Conservation (phyloP, 1,284 basidiomycete genomes). For the Cystobasidium slooffiae region DNA sequence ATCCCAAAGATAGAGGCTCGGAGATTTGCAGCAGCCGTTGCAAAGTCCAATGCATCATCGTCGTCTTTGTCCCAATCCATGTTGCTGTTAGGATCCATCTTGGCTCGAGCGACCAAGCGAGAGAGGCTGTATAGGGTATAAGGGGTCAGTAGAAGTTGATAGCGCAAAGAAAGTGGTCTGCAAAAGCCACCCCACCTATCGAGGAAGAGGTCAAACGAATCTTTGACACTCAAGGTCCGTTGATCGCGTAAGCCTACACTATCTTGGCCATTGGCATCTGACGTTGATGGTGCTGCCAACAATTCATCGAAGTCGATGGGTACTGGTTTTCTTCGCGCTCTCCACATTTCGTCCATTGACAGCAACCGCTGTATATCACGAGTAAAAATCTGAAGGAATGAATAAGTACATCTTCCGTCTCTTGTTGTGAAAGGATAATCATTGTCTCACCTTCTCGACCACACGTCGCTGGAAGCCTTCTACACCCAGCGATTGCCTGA, state of each 20-base stretch:
- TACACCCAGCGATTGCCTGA: conserved; percentile 63
- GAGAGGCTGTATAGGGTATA: conserved; percentile 65
- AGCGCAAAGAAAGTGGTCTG: not conserved
- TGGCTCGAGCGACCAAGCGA: conserved; percentile 74
- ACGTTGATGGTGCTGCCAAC: conserved; percentile 57
- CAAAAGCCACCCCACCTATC: conserved; percentile 65
- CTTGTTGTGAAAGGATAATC: too few relatives aligned
- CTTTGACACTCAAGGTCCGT: conserved; percentile 70
- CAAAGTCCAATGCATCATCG: conserved; percentile 93
- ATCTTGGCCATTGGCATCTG: conserved; percentile 40
- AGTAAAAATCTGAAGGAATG: conserved; percentile 72
- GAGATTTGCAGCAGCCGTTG: conserved; percentile 90
- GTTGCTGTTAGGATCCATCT: conserved; percentile 69
- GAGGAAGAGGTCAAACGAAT: conserved; percentile 79
- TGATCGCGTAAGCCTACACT: conserved; percentile 74
- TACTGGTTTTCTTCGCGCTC: conserved; percentile 76
- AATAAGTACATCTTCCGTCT: not conserved
- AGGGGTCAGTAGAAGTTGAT: not conserved
- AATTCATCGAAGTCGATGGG: conserved; percentile 81
- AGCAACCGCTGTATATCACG: conserved; percentile 86
- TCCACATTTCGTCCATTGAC: conserved; percentile 99
- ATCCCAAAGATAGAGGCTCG: conserved; percentile 90
- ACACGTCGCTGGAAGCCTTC: conserved; percentile 70
- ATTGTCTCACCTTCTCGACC: conserved; percentile 85
- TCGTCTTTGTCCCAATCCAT: conserved; percentile 98